Conservation (phyloP, 768 basidiomycete genomes). For the Kwoniella sp. region DNA sequence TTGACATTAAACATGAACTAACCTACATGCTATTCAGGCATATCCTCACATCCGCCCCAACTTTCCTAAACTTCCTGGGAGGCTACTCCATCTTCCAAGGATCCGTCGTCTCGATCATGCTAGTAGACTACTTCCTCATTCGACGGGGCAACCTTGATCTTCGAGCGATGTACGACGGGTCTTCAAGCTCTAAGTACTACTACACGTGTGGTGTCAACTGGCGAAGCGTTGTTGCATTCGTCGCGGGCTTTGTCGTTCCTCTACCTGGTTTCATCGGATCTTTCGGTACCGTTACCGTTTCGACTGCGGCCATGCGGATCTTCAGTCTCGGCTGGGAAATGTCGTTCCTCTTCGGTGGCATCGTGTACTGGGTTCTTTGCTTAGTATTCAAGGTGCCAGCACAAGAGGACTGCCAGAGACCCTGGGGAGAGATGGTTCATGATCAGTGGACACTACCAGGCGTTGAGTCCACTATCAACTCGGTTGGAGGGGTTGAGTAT, state of each 20-base stretch:
- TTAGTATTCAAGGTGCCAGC: constrained; percentile 28
- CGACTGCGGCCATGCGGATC: constrained; percentile 21
- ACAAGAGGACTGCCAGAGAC: constrained; percentile 24
- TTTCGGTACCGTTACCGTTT: constrained; percentile 34
- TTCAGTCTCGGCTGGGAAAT: constrained; percentile 36
- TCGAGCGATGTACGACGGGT: constrained; percentile 28
- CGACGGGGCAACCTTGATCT: constrained; percentile 36
- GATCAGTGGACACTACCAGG: constrained; percentile 27
- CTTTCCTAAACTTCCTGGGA: constrained; percentile 38
- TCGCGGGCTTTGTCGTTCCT: constrained; percentile 28
- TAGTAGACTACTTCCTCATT: constrained; percentile 37
- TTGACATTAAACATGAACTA: no score
- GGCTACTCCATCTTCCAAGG: constrained; percentile 38
- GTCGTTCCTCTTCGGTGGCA: constrained; percentile 29
- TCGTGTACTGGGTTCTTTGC: constrained; percentile 23
- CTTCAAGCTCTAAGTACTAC: constrained; percentile 25
- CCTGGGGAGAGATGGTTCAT: constrained; percentile 26
- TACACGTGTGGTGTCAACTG: constrained; percentile 31
- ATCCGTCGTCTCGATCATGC: constrained; percentile 33
- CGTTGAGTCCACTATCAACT: not conserved
- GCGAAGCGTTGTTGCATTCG: constrained; percentile 24
- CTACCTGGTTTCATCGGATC: constrained; percentile 33
- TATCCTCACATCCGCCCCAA: constrained; percentile 28
- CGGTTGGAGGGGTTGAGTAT: not conserved
- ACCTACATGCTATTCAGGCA: no score